Percentiles rank a stretch among this genome's conserved stretches.
Evolutionary conservation across 2,329 filamentous ascomycete genomes (phyloP).

Genomic region (Aplosporella prunicola): DNA sequence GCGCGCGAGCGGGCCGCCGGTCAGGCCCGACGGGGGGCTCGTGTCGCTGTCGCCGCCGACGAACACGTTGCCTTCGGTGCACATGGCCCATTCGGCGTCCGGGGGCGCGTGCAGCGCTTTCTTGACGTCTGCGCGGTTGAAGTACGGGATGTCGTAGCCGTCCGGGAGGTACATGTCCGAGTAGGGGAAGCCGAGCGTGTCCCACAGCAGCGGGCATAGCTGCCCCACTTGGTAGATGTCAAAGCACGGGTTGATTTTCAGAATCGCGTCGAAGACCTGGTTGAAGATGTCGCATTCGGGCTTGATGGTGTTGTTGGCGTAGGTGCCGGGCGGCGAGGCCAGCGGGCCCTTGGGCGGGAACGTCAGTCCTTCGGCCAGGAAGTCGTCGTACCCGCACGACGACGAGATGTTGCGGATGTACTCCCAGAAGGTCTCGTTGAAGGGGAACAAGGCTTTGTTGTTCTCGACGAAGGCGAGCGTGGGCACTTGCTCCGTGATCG

Average conservation of each 20-base stretch:
- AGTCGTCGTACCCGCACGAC: slow-evolving; percentile 37
- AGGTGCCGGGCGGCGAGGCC: slow-evolving; percentile 6
- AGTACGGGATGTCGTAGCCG: slow-evolving; percentile 53
- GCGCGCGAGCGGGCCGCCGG: slow-evolving; percentile 14
- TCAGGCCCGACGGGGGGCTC: slow-evolving; percentile 14
- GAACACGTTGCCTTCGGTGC: slow-evolving; percentile 18
- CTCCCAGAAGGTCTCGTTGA: slow-evolving; percentile 36
- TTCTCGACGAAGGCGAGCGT: slow-evolving; percentile 33
- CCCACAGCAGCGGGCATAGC: slow-evolving; percentile 61
- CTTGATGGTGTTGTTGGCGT: slow-evolving; percentile 3
- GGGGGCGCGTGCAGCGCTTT: slow-evolving; percentile 28
- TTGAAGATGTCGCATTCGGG: slow-evolving; percentile 39
- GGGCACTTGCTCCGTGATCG: slow-evolving; percentile 19
- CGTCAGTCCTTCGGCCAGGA: slow-evolving; percentile 33
- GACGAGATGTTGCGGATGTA: slow-evolving; percentile 32
- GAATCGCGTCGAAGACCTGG: slow-evolving; percentile 45
- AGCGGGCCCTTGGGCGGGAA: slow-evolving; percentile 26
- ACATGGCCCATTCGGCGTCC: slow-evolving; percentile 18
- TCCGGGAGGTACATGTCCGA: slow-evolving; percentile 52
- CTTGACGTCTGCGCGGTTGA: slow-evolving; percentile 44
- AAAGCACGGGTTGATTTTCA: slow-evolving; percentile 64
- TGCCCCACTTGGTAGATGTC: slow-evolving; percentile 65
- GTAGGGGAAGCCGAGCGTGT: slow-evolving; percentile 61
- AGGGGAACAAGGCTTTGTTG: slow-evolving; percentile 34
- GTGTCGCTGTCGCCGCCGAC: slow-evolving; percentile 11